Percentiles rank a stretch among this genome's conserved stretches.
Evolutionary conservation across 495 filamentous ascomycete species (phyloP).

Genomic region (Peziza echinospora): DNA sequence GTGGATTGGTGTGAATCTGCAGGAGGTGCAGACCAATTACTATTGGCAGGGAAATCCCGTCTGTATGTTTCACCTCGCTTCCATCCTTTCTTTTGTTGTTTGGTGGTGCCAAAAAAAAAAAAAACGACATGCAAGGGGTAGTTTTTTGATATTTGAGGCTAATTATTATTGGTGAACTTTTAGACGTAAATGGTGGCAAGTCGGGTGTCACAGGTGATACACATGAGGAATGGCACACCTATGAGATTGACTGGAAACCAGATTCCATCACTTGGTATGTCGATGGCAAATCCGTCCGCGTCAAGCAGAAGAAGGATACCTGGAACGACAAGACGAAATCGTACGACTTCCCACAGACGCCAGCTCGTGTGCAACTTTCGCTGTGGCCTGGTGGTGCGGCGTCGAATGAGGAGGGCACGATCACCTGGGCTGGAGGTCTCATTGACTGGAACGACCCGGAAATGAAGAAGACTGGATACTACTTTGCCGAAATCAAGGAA

Average conservation of each 20-base stretch:
- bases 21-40: constrained; percentile 72
- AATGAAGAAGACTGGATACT: constrained; percentile 68
- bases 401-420: constrained; percentile 61
- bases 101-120: constrained; percentile 1
- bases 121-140: constrained; percentile 12
- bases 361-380: constrained; percentile 79
- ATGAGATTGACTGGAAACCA: constrained; percentile 82
- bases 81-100: not conserved
- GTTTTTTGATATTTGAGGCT: not conserved
- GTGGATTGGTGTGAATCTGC: constrained; percentile 64
- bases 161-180: not conserved
- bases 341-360: constrained; percentile 82
- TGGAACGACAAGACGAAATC: constrained; percentile 65
- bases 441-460: constrained; percentile 72
- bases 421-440: constrained; percentile 74
- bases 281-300: constrained; percentile 55
- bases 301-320: constrained; percentile 49
- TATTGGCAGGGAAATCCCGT: constrained; percentile 88
- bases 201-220: constrained; percentile 46
- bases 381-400: constrained; percentile 81
- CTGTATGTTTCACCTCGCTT: constrained; percentile 38
- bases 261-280: constrained; percentile 68
- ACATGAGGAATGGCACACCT: constrained; percentile 62
- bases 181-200: constrained; percentile 56
- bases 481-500: constrained; percentile 61